Base-by-base conservation (phyloP, 768 basidiomycete species). In the Lyophyllum decastes region DNA sequence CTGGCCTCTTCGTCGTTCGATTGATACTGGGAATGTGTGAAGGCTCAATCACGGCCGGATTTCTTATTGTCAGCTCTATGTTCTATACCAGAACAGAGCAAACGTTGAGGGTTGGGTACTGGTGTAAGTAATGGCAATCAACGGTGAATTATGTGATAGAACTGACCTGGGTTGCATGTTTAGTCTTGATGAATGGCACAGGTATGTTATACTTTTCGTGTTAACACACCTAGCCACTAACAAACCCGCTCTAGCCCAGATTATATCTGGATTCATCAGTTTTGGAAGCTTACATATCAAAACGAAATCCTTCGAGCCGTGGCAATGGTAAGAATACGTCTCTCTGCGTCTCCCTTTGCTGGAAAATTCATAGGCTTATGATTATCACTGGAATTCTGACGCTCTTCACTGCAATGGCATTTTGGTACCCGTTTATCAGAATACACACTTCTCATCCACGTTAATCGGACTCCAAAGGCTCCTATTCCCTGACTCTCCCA, bases 11-110 rank as follows among this genome's bases (percentile, higher is more conserved):
- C 54, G 78, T 78, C 14, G 84, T 85, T 22, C 80, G 89, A 16
- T 61, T 90, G 14, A 73, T 92, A 21, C 71, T 92, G 5, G 90
- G 90, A 30, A 80, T 85, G 72, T 91, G 89, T 65, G 90, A 92
- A 69, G 89, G 79, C 16, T 77, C 76, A 4, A 83, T 88, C 61
- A 90, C 89, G 0, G 85, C 90, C 0, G 90, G 89, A 0, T 89
- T 92, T 69, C 71, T 91, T 80, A 87, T 91, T 49, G 84, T 90
- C 54, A 88, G 77, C 38, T 83, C 85, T 26, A 90, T 90, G 89
- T 91, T 90, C 64, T 90, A 90, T 63, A 90, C 88, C 0, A 80
- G 86, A 50, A 82, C 69, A 7, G 89, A 91, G 62, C 87, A 89
- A 64, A 90, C 87, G 0, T 60, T 81, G 40, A 74, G 89, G 11